Conservation (phyloP, 208 protist species). For the Trichomonas vaginalis region DNA sequence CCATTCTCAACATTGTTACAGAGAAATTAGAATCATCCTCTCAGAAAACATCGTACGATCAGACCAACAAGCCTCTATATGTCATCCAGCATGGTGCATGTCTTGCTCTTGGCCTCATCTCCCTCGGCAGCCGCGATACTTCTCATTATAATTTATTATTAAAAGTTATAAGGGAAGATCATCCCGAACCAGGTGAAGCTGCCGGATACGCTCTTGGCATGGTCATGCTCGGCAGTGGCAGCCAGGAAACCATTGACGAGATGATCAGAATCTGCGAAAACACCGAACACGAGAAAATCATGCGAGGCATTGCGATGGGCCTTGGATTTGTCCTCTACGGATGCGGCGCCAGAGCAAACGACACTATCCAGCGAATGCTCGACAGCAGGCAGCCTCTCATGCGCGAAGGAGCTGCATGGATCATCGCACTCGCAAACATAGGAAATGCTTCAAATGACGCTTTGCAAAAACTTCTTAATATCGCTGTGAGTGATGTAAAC, state of each 20-base stretch:
- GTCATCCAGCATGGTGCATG: not conserved
- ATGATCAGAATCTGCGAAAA: conserved; percentile 54
- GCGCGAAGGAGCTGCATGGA: conserved; percentile 73
- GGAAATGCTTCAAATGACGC: conserved; percentile 67
- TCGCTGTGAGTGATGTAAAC: conserved; percentile 84
- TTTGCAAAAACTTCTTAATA: conserved; percentile 73
- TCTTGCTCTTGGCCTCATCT: not conserved
- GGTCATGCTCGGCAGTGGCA: not conserved
- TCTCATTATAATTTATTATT: not conserved
- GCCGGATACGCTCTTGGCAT: not conserved
- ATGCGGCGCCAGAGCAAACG: conserved; percentile 72
- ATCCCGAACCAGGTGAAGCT: not conserved
- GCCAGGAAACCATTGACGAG: not conserved
- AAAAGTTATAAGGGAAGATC: not conserved
- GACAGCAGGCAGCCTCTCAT: not conserved
- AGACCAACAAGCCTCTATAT: not conserved
- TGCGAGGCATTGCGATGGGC: conserved; percentile 81
- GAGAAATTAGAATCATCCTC: conserved; percentile 56
- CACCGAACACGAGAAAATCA: conserved; percentile 98
- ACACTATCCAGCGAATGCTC: conserved; percentile 66
- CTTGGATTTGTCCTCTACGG: conserved; percentile 83
- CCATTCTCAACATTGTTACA: not conserved
- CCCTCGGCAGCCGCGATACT: not conserved
- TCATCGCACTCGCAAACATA: conserved; percentile 82
- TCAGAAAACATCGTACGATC: not conserved